Evolutionary conservation across 352 stramenopile genomes (phyloP).

Genomic region (Phytophthora cactorum): DNA sequence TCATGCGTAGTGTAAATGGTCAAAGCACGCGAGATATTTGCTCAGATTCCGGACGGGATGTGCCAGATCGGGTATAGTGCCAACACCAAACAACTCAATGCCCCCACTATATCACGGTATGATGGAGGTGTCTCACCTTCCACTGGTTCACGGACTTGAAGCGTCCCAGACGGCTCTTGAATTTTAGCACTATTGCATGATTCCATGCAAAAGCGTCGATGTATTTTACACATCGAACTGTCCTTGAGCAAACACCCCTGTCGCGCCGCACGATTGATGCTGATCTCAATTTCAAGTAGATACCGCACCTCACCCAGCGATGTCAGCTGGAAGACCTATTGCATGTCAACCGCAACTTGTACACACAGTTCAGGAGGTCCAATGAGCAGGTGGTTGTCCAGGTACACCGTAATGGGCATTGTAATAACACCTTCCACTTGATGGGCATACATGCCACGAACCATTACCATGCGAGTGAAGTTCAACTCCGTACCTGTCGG

Average conservation of each 20-base stretch:
- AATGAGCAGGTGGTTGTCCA: background rate
- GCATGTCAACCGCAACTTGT: background rate
- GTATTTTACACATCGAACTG: background rate
- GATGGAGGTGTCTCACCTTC: background rate
- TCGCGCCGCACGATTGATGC: background rate
- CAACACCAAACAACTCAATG: background rate
- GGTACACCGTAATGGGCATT: slow-evolving; percentile 20
- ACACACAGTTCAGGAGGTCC: background rate
- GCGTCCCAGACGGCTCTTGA: background rate
- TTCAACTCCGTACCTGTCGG: background rate
- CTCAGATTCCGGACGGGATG: background rate
- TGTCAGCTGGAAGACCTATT: background rate
- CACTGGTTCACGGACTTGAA: background rate
- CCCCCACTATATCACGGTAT: background rate
- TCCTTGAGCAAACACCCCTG: background rate
- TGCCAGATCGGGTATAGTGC: background rate
- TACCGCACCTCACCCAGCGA: background rate
- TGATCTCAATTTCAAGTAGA: slow-evolving; percentile 1
- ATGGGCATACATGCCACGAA: background rate
- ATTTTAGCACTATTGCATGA: background rate
- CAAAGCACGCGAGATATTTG: background rate
- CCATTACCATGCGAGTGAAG: background rate
- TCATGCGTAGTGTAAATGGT: background rate
- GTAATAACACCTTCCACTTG: slow-evolving; percentile 11
- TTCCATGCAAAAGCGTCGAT: background rate